These are phyloP conservation scores for Taphrina confusa DNA, from an alignment of 1,139 yeast species.

Conservation along the genomic window DNA sequence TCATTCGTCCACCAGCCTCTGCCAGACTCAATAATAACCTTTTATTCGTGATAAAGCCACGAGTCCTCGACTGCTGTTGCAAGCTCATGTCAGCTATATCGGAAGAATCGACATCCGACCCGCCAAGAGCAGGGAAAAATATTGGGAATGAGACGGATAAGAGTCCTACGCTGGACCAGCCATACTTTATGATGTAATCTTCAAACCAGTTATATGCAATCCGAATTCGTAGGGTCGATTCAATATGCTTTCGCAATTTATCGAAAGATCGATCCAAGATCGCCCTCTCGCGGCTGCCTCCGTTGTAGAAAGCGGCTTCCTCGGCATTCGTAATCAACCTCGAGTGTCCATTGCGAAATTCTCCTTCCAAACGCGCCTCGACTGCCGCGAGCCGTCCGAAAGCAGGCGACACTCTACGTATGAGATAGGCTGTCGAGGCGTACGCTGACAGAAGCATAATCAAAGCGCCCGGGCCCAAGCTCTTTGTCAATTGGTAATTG, in stretches of 20 bases:
- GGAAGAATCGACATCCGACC: constrained; percentile 43
- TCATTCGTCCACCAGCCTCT: constrained; percentile 93
- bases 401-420: constrained; percentile 76
- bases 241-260: constrained; percentile 57
- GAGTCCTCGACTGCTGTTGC: constrained; percentile 56
- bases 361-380: constrained; percentile 78
- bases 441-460: constrained; percentile 80
- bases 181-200: constrained; percentile 82
- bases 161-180: constrained; percentile 95
- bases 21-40: constrained; percentile 86
- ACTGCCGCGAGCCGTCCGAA: constrained; percentile 77
- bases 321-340: constrained; percentile 86
- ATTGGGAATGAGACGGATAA: constrained; percentile 88
- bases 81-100: constrained; percentile 38
- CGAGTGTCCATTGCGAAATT: constrained; percentile 81
- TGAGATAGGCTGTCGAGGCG: constrained; percentile 71
- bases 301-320: constrained; percentile 92
- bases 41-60: constrained; percentile 86
- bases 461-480: constrained; percentile 81
- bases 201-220: constrained; percentile 71
- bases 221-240: constrained; percentile 52
- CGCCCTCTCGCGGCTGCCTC: constrained; percentile 72
- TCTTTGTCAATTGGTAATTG: constrained; percentile 78
- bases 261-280: constrained; percentile 64
- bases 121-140: constrained; percentile 52